Evolutionary conservation across 2,329 filamentous ascomycete species (phyloP).

Genomic region (Drechslerella dactyloides): DNA sequence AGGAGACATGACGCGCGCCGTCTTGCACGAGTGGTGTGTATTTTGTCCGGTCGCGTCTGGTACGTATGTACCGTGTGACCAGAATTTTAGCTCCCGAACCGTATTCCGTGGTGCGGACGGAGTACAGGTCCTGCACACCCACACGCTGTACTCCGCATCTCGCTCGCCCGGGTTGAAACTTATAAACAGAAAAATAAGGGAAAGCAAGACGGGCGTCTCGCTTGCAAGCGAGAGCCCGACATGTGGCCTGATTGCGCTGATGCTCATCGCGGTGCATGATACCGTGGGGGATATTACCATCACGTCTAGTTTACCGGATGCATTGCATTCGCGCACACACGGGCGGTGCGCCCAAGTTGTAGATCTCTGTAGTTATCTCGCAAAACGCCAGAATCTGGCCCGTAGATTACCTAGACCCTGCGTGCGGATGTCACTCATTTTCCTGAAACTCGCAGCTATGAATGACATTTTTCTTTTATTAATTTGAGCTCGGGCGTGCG

Average conservation of each 20-base stretch:
- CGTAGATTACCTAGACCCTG: constrained; percentile 12
- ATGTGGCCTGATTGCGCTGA: constrained; percentile 34
- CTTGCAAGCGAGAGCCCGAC: constrained; percentile 42
- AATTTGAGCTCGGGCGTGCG: too few species aligned
- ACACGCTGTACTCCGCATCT: neutral
- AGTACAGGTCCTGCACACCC: too few species aligned
- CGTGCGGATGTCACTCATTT: constrained; percentile 35
- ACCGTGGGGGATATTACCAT: neutral
- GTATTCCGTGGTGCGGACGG: too few species aligned
- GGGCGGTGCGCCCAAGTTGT: neutral
- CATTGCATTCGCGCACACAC: too few species aligned
- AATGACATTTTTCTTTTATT: too few species aligned
- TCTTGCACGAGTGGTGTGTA: too few species aligned
- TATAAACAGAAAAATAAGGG: constrained; percentile 6
- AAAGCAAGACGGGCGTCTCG: constrained; percentile 32
- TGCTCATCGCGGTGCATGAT: neutral
- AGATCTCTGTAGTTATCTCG: too few species aligned
- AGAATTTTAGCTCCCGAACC: too few species aligned
- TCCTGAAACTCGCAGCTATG: constrained; percentile 10
- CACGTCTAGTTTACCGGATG: neutral
- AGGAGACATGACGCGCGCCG: too few species aligned
- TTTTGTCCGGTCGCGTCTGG: too few species aligned
- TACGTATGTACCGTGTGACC: too few species aligned
- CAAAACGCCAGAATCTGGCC: neutral
- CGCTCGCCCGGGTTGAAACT: neutral